Evolutionary conservation across 257 asterid species (phyloP).

Genomic region (Fraxinus pennsylvanica): DNA sequence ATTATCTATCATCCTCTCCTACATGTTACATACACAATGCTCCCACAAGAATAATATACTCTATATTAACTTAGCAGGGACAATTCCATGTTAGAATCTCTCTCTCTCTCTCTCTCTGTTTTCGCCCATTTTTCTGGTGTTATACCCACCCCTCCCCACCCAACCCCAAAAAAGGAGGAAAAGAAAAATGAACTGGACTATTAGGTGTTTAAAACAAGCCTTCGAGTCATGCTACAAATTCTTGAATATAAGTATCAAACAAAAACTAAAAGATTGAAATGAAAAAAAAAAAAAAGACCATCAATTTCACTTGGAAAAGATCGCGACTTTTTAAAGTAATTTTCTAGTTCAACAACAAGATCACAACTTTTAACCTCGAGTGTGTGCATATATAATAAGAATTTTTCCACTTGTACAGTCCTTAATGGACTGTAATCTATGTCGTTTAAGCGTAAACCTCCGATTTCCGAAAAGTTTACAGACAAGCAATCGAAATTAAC

Average conservation of each 20-base stretch:
- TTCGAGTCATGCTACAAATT: neutral
- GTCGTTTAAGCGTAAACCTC: conserved; percentile 36
- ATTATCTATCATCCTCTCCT: conserved; percentile 6
- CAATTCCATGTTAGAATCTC: neutral
- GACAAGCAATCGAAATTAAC: conserved; percentile 30
- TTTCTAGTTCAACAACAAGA: conserved; percentile 32
- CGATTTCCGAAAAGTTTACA: conserved; percentile 19
- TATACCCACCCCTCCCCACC: conserved; percentile 4
- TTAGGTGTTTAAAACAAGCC: conserved; percentile 18
- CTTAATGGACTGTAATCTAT: conserved; percentile 22
- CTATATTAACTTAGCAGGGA: neutral
- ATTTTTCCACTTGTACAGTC: too few relatives aligned
- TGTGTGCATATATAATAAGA: neutral
- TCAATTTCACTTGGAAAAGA: conserved; percentile 2
- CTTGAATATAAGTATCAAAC: neutral
- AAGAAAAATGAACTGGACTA: conserved; percentile 10
- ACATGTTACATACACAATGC: conserved; percentile 4
- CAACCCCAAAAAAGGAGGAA: conserved; percentile 2
- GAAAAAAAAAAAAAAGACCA: conserved; percentile 1
- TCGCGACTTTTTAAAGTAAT: conserved; percentile 20
- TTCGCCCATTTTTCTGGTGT: neutral
- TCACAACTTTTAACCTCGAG: conserved; percentile 34
- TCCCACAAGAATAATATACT: conserved; percentile 15
- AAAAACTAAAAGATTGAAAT: neutral
- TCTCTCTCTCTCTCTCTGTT: neutral